These are phyloP conservation scores for Tylopilus sp. DNA, from an alignment of 768 basidiomycete genomes.

Conservation along the genomic window DNA sequence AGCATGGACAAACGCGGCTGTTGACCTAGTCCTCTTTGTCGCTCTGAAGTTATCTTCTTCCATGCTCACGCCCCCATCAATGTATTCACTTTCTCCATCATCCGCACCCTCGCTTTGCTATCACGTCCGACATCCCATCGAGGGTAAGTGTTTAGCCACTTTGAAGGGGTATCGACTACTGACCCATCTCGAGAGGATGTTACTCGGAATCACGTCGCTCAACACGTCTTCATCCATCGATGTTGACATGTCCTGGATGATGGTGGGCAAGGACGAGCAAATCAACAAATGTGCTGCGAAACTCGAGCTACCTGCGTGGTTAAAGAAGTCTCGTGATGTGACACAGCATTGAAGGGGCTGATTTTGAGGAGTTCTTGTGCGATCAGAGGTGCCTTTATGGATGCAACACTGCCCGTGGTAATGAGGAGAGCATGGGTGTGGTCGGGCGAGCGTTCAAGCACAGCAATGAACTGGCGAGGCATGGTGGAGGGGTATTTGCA, in stretches of 20 bases:
- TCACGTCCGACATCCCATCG: not conserved
- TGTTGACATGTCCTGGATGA: slow-evolving; percentile 10
- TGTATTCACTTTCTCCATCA: no score
- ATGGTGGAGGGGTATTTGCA: slow-evolving; percentile 4
- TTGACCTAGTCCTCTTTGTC: slow-evolving; percentile 43
- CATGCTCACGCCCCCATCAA: no score
- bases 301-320: slow-evolving; percentile 23
- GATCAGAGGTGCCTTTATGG: slow-evolving; percentile 90
- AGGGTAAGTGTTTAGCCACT: no score
- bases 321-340: slow-evolving; percentile 26
- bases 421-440: slow-evolving; percentile 71
- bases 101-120: no score
- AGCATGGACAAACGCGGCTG: not conserved
- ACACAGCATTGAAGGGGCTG: slow-evolving; percentile 38
- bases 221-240: slow-evolving; percentile 74
- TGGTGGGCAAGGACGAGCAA: not conserved
- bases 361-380: slow-evolving; percentile 70
- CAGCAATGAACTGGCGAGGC: slow-evolving; percentile 23
- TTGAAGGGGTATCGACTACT: no score
- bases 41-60: slow-evolving; percentile 50
- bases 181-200: slow-evolving; percentile 45
- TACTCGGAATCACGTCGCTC: slow-evolving; percentile 87
- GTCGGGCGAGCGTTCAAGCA: slow-evolving; percentile 22
- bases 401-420: slow-evolving; percentile 93
- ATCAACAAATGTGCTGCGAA: slow-evolving; percentile 18